Evolutionary conservation across 1,284 basidiomycete species (phyloP), one percentile per base, ranked within the genome.

Genomic region (Ustilago esculenta): DNA sequence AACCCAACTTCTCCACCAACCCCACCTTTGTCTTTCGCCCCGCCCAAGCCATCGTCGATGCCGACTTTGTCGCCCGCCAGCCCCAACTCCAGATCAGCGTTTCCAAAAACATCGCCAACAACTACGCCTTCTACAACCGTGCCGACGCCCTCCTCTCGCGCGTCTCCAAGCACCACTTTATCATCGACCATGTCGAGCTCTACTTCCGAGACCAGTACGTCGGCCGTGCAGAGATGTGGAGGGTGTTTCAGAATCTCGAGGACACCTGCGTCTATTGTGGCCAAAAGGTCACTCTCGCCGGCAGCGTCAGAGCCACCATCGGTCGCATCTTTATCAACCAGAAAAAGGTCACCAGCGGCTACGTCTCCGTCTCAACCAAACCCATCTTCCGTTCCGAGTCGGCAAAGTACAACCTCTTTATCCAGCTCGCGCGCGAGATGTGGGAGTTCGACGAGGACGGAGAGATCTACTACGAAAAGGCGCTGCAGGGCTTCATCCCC

Each of bases 401-500:
- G 5, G 92, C 95, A 33, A 94, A 92, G 82, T 88, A 74, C 69
- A 73, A 77, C 43, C 56, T 99, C 49, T 96, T 97, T 82, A 92
- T 99, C 49, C 94, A 98, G 85, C 90, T 99, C 14, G 94, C 92
- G 76, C 87, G 89, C 48, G 96, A 99, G 81, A 88, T 97, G 63
- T 98, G 93, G 92, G 91, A 96, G 72, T 99, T 98, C 81, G 89
- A 94, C 52, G 93, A 92, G 47, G 95, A 98, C 73, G 96, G 96
- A 18, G 82, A 82, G 51, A 76, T 82, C 41, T 96, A 92, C 83
- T 92, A 92, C 76, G 95, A 98, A 82, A 98, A 98, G 84, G 91
- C 96, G 25, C 89, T 97, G 1, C 92, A 96, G 72, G 84, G 85
- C 81, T 82, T 80, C 56, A 67, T 81, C 11, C 80, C 81, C 1